phyloP scores from a whole-genome alignment of 441 rosid species.

The Brassica balearica region DNA sequence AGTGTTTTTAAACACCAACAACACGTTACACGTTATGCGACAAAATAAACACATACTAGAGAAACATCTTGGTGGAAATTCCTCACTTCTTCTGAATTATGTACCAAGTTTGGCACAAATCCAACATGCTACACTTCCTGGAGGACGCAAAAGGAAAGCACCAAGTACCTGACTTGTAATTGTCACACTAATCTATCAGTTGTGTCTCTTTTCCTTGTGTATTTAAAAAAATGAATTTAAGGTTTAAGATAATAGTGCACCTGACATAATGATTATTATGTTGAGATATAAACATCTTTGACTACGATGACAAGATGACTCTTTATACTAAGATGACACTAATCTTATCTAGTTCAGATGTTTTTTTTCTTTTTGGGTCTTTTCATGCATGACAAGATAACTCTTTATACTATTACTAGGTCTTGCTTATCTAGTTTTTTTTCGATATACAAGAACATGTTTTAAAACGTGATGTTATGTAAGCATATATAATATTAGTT shows the following conservation, averaged over 20 bases:
- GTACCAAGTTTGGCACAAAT: conserved; percentile 16
- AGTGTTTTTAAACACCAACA: background rate
- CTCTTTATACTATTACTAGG: background rate
- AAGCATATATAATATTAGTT: background rate
- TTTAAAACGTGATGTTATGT: background rate
- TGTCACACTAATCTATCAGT: conserved; percentile 6
- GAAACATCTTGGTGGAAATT: background rate
- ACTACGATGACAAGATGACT: background rate
- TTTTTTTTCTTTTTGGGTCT: background rate
- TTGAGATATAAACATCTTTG: background rate
- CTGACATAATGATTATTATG: background rate
- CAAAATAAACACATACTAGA: background rate
- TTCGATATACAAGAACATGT: background rate
- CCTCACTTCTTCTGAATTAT: conserved; percentile 19
- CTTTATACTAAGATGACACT: background rate
- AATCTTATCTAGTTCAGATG: background rate
- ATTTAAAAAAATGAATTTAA: background rate
- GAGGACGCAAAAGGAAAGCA: conserved; percentile 20
- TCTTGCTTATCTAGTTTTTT: background rate
- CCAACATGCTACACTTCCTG: background rate
- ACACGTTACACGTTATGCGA: background rate
- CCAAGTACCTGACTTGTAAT: background rate
- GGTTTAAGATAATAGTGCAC: background rate
- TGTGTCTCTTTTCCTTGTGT: background rate
- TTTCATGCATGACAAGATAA: background rate